Base-by-base conservation (phyloP, 495 filamentous ascomycete species). In the Talaromyces liani region DNA sequence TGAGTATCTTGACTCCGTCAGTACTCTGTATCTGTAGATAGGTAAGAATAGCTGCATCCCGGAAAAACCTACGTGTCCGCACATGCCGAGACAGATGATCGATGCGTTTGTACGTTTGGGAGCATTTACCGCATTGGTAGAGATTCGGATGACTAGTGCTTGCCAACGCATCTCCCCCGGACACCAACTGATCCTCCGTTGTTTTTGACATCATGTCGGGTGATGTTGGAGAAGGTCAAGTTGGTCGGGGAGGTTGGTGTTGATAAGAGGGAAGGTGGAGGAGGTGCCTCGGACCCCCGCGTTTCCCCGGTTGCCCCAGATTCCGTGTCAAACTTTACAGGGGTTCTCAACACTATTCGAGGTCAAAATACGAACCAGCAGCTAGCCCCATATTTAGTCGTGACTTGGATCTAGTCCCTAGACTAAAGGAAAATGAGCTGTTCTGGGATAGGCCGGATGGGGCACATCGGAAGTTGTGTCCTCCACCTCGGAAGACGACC, bases 51-150 rank as follows among this genome's bases (percentile, higher is more conserved):
- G 5, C 31, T 29, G 20, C 4, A 6, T 41, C 6, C 6, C 16
- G 57, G 57, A 60, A 41, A 41, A 4, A 68, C 67, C 29, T 65
- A 73, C 71, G 83, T n/a, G 81, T 80, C 53, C 82, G 76, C 20
- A 85, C 80, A 69, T 85, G 83, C 51, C 83, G 76, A 66, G 82
- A 82, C 5, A 85, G 72, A 69, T 85, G 83, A 64, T 85, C 83
- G 1, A 82, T 79, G 25, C 83, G 80, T 16, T 78, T 80, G 66
- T 84, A 85, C 31, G 76, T 73, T 33, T 79, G 78, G 58, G 79
- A 73, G 64, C 83, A 85, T 57, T 83, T 77, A 49, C 79, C 79
- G 47, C 83, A 85, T 68, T 84, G 81, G 66, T 60, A 60, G 7
- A 60, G 57, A 25, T 60, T 36, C 34, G 57, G 29, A 36, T 34